Percentiles rank a stretch among this genome's conserved stretches.
These are phyloP conservation scores for Trifolium fragiferum DNA, from an alignment of 306 rosid genomes.

Conservation along the genomic window DNA sequence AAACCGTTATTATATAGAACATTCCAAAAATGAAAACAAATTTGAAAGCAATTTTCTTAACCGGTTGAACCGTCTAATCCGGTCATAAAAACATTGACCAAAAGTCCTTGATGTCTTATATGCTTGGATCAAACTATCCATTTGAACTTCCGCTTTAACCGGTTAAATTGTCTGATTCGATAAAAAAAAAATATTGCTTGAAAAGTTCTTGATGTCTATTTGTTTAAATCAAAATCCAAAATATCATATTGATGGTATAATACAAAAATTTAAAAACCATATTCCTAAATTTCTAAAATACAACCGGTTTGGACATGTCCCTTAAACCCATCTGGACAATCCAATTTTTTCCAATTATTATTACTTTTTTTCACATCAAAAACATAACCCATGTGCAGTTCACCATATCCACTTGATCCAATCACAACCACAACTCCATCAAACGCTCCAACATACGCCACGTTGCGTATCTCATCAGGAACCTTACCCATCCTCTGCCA, in stretches of 20 bases:
- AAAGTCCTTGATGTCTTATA: no score
- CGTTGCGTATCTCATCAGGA: constrained; percentile 53
- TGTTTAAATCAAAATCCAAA: not conserved
- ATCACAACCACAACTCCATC: constrained; percentile 47
- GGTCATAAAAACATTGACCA: no score
- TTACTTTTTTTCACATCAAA: constrained; percentile 38
- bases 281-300: constrained; percentile 51
- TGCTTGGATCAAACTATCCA: no score
- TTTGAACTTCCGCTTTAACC: no score
- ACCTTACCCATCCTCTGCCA: constrained; percentile 53
- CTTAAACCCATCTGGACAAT: constrained; percentile 40
- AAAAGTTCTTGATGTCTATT: not conserved
- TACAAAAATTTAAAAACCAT: not conserved
- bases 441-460: constrained; percentile 48
- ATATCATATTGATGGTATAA: not conserved
- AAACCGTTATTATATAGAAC: not conserved
- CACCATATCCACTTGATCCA: constrained; percentile 59
- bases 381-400: constrained; percentile 46
- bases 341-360: constrained; percentile 51
- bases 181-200: not conserved
- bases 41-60: not conserved
- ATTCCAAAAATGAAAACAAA: not conserved
- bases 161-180: not conserved
- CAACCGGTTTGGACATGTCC: constrained; percentile 77
- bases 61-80: no score